Conservation (phyloP, 2,329 filamentous ascomycete genomes). For the Escovopsis sp. region DNA sequence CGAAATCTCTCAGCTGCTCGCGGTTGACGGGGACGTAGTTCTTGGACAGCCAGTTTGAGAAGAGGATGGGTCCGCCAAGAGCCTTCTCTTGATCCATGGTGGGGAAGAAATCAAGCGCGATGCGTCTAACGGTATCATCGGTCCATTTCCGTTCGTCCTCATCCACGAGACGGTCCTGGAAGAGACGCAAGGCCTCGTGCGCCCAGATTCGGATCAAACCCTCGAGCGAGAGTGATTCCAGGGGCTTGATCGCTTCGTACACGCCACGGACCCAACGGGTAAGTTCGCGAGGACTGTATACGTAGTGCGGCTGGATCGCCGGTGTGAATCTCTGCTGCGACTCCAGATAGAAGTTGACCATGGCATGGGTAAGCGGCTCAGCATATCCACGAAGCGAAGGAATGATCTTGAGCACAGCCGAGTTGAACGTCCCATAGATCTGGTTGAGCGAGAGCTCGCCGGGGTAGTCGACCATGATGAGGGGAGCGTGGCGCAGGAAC, state of each 20-base stretch:
- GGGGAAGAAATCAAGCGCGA: slow-evolving; percentile 85
- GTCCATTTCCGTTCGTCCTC: slow-evolving; percentile 96
- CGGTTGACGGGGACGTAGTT: slow-evolving; percentile 95
- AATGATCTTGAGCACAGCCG: slow-evolving; percentile 89
- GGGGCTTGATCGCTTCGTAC: slow-evolving; percentile 88
- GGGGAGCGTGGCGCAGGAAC: slow-evolving; percentile 91
- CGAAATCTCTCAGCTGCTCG: slow-evolving; percentile 88
- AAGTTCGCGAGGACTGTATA: slow-evolving; percentile 96
- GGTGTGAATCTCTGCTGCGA: slow-evolving; percentile 92
- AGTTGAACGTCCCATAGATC: slow-evolving; percentile 98
- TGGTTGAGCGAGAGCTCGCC: slow-evolving; percentile 88
- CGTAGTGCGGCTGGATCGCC: slow-evolving; percentile 95
- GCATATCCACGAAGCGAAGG: slow-evolving; percentile 90
- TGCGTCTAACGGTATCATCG: slow-evolving; percentile 68
- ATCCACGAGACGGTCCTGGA: slow-evolving; percentile 90
- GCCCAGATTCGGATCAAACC: slow-evolving; percentile 95
- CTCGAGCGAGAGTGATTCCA: slow-evolving; percentile 78
- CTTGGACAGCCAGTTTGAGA: slow-evolving; percentile 99
- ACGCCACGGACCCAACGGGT: slow-evolving; percentile 96
- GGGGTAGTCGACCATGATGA: slow-evolving; percentile 99
- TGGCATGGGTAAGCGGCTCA: slow-evolving; percentile 85
- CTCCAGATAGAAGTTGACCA: slow-evolving; percentile 93
- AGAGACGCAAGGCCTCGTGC: slow-evolving; percentile 87
- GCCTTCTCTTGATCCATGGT: slow-evolving; percentile 86
- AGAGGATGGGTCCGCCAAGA: slow-evolving; percentile 83